phyloP scores from a whole-genome alignment of 2,329 filamentous ascomycete genomes.

The Rhexocercosporidium sp. region DNA sequence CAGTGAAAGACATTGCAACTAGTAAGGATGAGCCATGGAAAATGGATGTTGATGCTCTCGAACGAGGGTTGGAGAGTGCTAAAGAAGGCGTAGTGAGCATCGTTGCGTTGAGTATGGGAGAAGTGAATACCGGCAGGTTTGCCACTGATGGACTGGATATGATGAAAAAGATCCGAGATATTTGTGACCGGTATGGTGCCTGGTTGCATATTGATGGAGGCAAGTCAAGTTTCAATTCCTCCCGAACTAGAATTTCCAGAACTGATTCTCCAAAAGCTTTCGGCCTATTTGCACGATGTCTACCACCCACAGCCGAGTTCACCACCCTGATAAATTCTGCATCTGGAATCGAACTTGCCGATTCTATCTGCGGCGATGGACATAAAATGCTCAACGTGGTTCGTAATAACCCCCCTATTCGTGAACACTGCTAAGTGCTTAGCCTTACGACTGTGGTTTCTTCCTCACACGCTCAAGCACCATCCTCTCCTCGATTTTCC shows the following conservation, averaged over 20 bases:
- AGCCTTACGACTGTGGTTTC: slow-evolving; percentile 88
- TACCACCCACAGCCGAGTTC: slow-evolving; percentile 65
- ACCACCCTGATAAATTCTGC: slow-evolving; percentile 53
- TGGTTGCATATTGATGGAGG: slow-evolving; percentile 91
- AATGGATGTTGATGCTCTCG: slow-evolving; percentile 70
- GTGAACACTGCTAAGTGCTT: slow-evolving; percentile 1
- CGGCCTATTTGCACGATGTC: slow-evolving; percentile 76
- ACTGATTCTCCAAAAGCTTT: slow-evolving; percentile 62
- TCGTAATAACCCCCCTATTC: slow-evolving; percentile 41
- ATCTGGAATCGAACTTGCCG: slow-evolving; percentile 77
- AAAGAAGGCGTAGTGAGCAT: slow-evolving; percentile 67
- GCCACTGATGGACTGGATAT: slow-evolving; percentile 57
- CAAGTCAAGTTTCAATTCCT: slow-evolving; percentile 41
- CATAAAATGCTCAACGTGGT: slow-evolving; percentile 94
- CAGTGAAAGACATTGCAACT: slow-evolving; percentile 65
- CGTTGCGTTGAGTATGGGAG: slow-evolving; percentile 80
- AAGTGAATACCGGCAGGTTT: slow-evolving; percentile 90
- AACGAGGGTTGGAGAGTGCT: slow-evolving; percentile 57
- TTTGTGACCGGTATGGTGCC: slow-evolving; percentile 75
- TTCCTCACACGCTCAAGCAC: slow-evolving; percentile 74
- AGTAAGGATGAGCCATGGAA: slow-evolving; percentile 65
- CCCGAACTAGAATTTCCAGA: neutral
- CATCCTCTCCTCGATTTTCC: slow-evolving; percentile 69
- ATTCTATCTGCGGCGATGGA: slow-evolving; percentile 85
- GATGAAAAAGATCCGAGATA: slow-evolving; percentile 61